These are phyloP conservation scores for Globisporangium emineosum DNA, from an alignment of 352 stramenopile species.

Conservation along the genomic window DNA sequence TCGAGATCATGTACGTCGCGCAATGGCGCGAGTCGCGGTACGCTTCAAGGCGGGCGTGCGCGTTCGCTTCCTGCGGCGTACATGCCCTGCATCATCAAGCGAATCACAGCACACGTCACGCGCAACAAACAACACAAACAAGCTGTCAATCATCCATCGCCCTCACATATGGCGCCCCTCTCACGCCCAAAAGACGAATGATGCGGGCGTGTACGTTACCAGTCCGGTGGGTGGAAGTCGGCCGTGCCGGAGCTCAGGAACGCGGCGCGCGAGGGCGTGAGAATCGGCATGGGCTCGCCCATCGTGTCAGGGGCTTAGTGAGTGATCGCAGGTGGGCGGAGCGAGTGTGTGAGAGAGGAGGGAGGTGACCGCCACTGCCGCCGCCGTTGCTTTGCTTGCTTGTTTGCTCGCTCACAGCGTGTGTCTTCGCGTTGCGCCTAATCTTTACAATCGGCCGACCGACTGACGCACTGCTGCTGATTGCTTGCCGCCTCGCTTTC, in stretches of 20 bases:
- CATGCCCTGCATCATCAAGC: conserved; percentile 42
- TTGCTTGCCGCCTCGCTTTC: conserved; percentile 8
- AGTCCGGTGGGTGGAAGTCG: conserved; percentile 75
- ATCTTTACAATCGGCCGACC: conserved; percentile 5
- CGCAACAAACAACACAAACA: not conserved
- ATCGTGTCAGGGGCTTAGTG: conserved; percentile 12
- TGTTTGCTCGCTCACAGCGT: not conserved
- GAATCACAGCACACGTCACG: not conserved
- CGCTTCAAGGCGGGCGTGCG: conserved; percentile 69
- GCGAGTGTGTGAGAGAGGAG: not conserved
- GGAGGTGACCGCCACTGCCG: not conserved
- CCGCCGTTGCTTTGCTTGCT: not conserved
- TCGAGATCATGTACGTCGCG: conserved; percentile 84
- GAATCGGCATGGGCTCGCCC: conserved; percentile 28
- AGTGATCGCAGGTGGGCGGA: not conserved
- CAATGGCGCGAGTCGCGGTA: conserved; percentile 76
- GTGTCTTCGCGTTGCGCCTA: not conserved
- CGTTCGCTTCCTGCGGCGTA: conserved; percentile 56
- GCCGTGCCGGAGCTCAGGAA: conserved; percentile 78
- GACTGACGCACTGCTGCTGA: conserved; percentile 7
- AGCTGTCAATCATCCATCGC: not conserved
- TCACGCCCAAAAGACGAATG: not conserved
- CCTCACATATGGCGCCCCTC: not conserved
- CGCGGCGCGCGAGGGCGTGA: conserved; percentile 56
- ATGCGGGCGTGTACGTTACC: conserved; percentile 25